Evolutionary conservation across 345 rosid species (phyloP).

Genomic region (Barbarea vulgaris): DNA sequence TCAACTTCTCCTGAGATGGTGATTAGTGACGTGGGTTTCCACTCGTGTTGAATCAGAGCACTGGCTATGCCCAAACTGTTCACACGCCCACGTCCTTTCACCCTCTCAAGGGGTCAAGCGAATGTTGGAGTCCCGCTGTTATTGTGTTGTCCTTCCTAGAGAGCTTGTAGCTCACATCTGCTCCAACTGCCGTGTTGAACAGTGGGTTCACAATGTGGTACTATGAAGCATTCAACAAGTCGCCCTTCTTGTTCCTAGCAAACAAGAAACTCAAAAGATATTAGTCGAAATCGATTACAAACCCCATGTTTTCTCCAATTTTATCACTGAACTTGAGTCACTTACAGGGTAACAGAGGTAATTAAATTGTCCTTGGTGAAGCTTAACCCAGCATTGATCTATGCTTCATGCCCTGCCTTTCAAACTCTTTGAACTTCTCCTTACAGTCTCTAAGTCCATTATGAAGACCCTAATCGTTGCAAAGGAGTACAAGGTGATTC

Average conservation of each 20-base stretch:
- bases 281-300: background rate
- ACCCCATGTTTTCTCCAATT: background rate
- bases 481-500: background rate
- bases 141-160: slow-evolving; percentile 74
- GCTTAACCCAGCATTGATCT: slow-evolving; percentile 81
- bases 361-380: slow-evolving; percentile 67
- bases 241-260: slow-evolving; percentile 81
- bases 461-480: slow-evolving; percentile 68
- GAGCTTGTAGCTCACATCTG: slow-evolving; percentile 73
- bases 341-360: slow-evolving; percentile 77
- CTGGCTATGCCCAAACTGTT: slow-evolving; percentile 72
- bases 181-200: slow-evolving; percentile 75
- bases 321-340: slow-evolving; percentile 39
- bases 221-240: slow-evolving; percentile 67
- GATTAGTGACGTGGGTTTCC: slow-evolving; percentile 80
- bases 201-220: slow-evolving; percentile 68
- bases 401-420: slow-evolving; percentile 88
- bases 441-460: slow-evolving; percentile 66
- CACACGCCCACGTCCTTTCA: slow-evolving; percentile 80
- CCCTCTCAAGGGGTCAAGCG: slow-evolving; percentile 68
- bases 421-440: slow-evolving; percentile 91
- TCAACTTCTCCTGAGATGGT: slow-evolving; percentile 90
- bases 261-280: background rate
- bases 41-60: slow-evolving; percentile 88
- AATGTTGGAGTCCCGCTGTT: slow-evolving; percentile 77